Conservation (phyloP, 306 rosid species). For the Malus domestica region ASM211411v1 NC_041795.1:33980001-33980500, state of each 20-base stretch:
- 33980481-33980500: constrained; percentile 25
- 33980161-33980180: constrained; percentile 37
- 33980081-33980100: constrained; percentile 39
- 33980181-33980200: constrained; percentile 28
- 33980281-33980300: constrained; percentile 27
- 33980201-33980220: constrained; percentile 31
- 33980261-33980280: constrained; percentile 46
- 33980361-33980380: constrained; percentile 41
- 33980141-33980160: constrained; percentile 61
- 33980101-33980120: constrained; percentile 32
- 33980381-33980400: constrained; percentile 26
- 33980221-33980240: constrained; percentile 41
- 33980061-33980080: constrained; percentile 39
- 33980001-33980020: constrained; percentile 38
- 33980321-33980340: constrained; percentile 25
- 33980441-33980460: constrained; percentile 30
- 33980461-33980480: constrained; percentile 33
- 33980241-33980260: constrained; percentile 76
- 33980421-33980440: constrained; percentile 52
- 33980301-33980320: constrained; percentile 30
- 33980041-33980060: constrained; percentile 31
- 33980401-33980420: constrained; percentile 33
- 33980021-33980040: constrained; percentile 28
- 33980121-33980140: constrained; percentile 32
- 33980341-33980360: constrained; percentile 34